Evolutionary conservation across 345 rosid species (phyloP).

Genomic region (Salix brachista): DNA sequence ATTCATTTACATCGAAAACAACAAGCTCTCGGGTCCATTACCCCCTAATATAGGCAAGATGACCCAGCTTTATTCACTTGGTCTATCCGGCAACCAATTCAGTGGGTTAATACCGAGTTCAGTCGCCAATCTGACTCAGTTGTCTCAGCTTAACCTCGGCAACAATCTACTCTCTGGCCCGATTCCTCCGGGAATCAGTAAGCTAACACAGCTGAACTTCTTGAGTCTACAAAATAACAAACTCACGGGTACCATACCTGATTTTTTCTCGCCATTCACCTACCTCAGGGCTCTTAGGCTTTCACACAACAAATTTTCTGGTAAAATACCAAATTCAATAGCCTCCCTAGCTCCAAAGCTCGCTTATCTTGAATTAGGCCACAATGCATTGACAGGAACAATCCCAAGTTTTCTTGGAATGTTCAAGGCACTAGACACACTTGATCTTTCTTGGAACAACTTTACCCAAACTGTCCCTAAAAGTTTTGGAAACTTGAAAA

Average conservation of each 20-base stretch:
- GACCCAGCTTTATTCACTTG: conserved; percentile 35
- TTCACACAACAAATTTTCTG: conserved; percentile 50
- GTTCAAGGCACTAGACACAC: conserved; percentile 54
- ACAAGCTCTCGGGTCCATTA: conserved; percentile 57
- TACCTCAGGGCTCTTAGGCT: conserved; percentile 40
- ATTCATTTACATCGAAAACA: conserved; percentile 56
- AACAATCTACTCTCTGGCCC: conserved; percentile 51
- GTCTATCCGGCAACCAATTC: conserved; percentile 54
- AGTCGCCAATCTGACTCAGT: conserved; percentile 36
- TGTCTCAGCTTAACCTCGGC: conserved; percentile 48
- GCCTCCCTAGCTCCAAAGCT: conserved; percentile 44
- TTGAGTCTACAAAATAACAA: conserved; percentile 41
- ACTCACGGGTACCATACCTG: conserved; percentile 56
- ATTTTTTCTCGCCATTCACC: conserved; percentile 41
- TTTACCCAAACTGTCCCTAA: conserved; percentile 50
- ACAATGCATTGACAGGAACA: conserved; percentile 48
- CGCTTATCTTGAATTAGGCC: conserved; percentile 49
- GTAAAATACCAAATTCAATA: conserved; percentile 50
- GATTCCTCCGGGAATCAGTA: conserved; percentile 43
- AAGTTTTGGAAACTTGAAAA: conserved; percentile 61
- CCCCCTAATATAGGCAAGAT: conserved; percentile 46
- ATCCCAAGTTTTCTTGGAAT: conserved; percentile 59
- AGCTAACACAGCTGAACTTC: conserved; percentile 33
- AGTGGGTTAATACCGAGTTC: conserved; percentile 62
- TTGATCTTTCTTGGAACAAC: conserved; percentile 56